phyloP scores from a whole-genome alignment of 306 rosid species.

The Arachis stenosperma region DNA sequence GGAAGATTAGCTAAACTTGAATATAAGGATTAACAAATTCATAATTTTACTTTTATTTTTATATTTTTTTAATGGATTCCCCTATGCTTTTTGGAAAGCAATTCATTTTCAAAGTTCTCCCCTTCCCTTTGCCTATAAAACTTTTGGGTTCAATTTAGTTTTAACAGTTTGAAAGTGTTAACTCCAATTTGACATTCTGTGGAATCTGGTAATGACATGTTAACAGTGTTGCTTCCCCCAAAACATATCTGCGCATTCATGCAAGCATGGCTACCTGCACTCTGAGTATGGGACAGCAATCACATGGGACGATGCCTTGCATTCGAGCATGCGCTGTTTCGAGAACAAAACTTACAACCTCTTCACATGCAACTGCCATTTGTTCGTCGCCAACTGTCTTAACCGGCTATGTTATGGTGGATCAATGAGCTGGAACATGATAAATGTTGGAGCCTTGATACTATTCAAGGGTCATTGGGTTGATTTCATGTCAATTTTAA shows the following conservation, averaged over 20 bases:
- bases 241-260: conserved; percentile 67
- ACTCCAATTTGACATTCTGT: conserved; percentile 32
- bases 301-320: conserved; percentile 89
- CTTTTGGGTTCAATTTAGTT: background rate
- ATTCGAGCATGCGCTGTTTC: conserved; percentile 54
- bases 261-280: conserved; percentile 73
- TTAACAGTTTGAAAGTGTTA: conserved; percentile 21
- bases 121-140: conserved; percentile 4
- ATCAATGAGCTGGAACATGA: conserved; percentile 92
- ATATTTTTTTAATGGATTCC: conserved; percentile 23
- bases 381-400: conserved; percentile 75
- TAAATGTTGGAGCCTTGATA: conserved; percentile 70
- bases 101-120: conserved; percentile 19
- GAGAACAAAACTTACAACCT: conserved; percentile 82
- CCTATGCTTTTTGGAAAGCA: conserved; percentile 22
- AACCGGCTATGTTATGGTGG: conserved; percentile 75
- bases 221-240: conserved; percentile 88
- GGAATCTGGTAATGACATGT: conserved; percentile 34
- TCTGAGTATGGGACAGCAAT: conserved; percentile 70
- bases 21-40: background rate
- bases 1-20: conserved; percentile 15
- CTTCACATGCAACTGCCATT: conserved; percentile 89
- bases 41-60: no score
- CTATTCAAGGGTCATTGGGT: conserved; percentile 90
- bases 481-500: conserved; percentile 58